These are phyloP conservation scores for Drosera spatulata DNA, from an alignment of 179 eudicot species.

Conservation along the genomic window DNA sequence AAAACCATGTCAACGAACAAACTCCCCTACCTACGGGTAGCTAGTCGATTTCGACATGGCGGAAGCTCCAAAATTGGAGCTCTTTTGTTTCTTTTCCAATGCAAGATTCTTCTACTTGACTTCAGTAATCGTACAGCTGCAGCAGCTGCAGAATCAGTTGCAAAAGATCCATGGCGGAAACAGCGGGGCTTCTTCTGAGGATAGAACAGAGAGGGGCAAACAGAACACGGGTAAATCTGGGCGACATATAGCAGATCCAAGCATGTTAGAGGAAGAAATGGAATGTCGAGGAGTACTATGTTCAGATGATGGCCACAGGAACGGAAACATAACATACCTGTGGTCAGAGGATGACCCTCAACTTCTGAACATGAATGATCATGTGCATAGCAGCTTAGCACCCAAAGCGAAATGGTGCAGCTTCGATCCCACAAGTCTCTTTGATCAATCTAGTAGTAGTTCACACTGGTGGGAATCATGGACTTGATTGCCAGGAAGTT, in stretches of 20 bases:
- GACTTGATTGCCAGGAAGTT: no score
- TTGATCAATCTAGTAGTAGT: constrained; percentile 29
- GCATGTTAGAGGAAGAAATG: constrained; percentile 15
- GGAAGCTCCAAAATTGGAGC: no score
- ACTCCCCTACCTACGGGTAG: no score
- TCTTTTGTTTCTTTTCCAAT: no score
- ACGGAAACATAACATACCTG: constrained; percentile 21
- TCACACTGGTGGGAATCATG: constrained; percentile 59
- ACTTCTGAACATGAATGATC: constrained; percentile 13
- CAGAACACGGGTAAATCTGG: constrained; percentile 12
- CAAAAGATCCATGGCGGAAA: constrained; percentile 18
- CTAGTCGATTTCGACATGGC: no score
- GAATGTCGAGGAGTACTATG: constrained; percentile 13
- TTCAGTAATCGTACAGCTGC: no score
- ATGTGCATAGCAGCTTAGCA: constrained; percentile 14
- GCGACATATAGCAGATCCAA: constrained; percentile 16
- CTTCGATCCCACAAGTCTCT: constrained; percentile 23
- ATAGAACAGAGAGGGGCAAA: constrained; percentile 11
- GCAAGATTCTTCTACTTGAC: no score
- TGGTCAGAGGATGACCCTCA: constrained; percentile 27
- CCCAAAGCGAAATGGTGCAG: constrained; percentile 35
- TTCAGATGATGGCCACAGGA: constrained; percentile 35
- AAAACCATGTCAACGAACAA: no score
- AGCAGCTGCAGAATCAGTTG: constrained; percentile 28
- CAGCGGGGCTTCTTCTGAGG: constrained; percentile 10